Evolutionary conservation across 2,329 filamentous ascomycete genomes (phyloP), one percentile per base, ranked within the genome.

Genomic region (Penicillium vulpinum): DNA sequence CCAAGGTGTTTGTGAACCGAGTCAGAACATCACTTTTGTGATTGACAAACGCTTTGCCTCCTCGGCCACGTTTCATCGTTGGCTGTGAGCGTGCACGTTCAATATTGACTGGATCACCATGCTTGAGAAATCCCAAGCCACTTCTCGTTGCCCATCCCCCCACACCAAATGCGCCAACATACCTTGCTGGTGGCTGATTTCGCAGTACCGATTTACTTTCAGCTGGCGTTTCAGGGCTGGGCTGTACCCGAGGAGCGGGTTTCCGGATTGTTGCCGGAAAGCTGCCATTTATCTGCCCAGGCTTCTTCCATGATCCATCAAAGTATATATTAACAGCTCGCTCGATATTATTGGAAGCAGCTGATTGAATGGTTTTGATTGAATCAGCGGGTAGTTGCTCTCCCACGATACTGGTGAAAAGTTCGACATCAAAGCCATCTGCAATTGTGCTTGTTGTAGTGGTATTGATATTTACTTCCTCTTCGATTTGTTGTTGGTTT

Each of bases 101-200:
- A 43, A 99, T 96, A 48, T 83, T 87, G 56, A 99, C 86, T n/a
- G 77, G 67, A 62, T 97, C 93, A 16, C 90, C 91, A 67, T 96
- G 89, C 62, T 86, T 89, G 26, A 99, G 70, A 6, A 97, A 71
- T 36, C 85, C 85, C 3, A 77, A 78, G 0, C 93, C 93, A 72
- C 91, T 97, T 66, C 88, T 86, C 4, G 93, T 97, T 6, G 91
- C 88, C 94, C 94, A 99, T 5, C 88, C 94, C 52, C 89, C 91
- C 5, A 90, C 92, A 9, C 94, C 94, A 74, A 97, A 94, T 0
- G 92, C 91, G 18, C 94, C 94, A 59, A 97, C 84, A 67, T 97
- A 99, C 67, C 94, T 78, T 63, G 80, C 81, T 2, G 75, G 67
- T 0, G 87, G 86, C 47, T 70, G 70, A 13, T 65, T 65, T 43